A percentile compares a stretch with the other conserved stretches of the same genome.
These are phyloP conservation scores for Aspergillus eucalypticola DNA, from an alignment of 2,329 filamentous ascomycete species.

Conservation along the genomic window DNA sequence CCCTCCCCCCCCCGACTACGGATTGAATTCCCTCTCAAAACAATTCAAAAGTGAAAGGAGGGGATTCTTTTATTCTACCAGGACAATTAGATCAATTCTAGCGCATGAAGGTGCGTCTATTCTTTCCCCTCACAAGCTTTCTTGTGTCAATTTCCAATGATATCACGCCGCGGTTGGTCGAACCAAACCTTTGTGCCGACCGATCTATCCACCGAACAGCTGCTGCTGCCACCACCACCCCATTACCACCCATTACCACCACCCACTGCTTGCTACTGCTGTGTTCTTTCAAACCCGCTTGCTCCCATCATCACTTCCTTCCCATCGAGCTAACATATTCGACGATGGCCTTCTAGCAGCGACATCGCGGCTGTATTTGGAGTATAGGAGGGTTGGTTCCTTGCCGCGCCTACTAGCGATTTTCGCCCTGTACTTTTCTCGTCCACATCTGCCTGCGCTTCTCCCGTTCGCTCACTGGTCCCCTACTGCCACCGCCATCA, in stretches of 20 bases:
- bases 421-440: slow-evolving; percentile 20
- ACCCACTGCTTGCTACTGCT: neutral
- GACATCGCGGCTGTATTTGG: slow-evolving; percentile 20
- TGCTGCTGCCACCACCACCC: neutral
- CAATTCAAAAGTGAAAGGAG: neutral
- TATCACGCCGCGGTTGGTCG: slow-evolving; percentile 26
- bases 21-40: neutral
- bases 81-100: slow-evolving; percentile 1
- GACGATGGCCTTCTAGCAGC: slow-evolving; percentile 20
- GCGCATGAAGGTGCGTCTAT: slow-evolving; percentile 32
- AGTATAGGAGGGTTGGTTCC: slow-evolving; percentile 21
- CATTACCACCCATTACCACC: neutral
- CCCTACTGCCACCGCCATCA: slow-evolving; percentile 2
- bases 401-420: slow-evolving; percentile 18
- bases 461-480: slow-evolving; percentile 1
- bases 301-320: slow-evolving; percentile 15
- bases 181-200: slow-evolving; percentile 19
- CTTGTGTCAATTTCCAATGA: slow-evolving; percentile 26
- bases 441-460: slow-evolving; percentile 17
- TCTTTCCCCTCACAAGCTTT: slow-evolving; percentile 1
- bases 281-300: slow-evolving; percentile 10
- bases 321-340: slow-evolving; percentile 16
- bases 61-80: neutral
- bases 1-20: neutral
- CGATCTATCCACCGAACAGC: slow-evolving; percentile 7